Conservation (phyloP, 2,329 filamentous ascomycete genomes). For the Dothideomycetes sp. region DNA sequence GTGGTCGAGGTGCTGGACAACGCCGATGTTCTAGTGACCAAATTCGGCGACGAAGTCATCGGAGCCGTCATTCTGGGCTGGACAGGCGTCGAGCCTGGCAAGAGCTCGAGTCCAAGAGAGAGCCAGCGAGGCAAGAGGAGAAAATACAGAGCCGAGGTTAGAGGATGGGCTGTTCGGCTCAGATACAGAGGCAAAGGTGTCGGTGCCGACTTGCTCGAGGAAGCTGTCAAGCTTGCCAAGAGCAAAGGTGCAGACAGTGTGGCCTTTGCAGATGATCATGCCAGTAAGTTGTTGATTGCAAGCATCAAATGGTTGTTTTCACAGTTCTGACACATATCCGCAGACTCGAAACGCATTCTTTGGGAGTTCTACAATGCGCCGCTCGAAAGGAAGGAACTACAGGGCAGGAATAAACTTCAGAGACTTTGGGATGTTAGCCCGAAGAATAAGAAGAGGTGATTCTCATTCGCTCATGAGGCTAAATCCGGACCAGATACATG, state of each 20-base stretch:
- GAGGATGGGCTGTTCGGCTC: slow-evolving; percentile 69
- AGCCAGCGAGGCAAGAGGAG: slow-evolving; percentile 33
- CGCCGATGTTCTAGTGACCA: slow-evolving; percentile 45
- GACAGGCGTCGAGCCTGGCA: slow-evolving; percentile 32
- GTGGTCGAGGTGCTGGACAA: slow-evolving; percentile 42
- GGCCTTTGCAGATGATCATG: slow-evolving; percentile 67
- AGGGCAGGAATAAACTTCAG: slow-evolving; percentile 35
- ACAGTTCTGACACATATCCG: slow-evolving; percentile 6
- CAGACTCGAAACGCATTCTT: slow-evolving; percentile 44
- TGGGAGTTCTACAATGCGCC: slow-evolving; percentile 51
- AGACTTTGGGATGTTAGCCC: slow-evolving; percentile 20
- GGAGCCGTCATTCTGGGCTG: slow-evolving; percentile 60
- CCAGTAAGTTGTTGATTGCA: slow-evolving; percentile 44
- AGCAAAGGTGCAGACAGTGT: slow-evolving; percentile 59
- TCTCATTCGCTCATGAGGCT: not conserved
- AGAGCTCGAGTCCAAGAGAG: slow-evolving; percentile 21
- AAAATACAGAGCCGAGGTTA: slow-evolving; percentile 57
- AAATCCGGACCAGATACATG: too few relatives aligned
- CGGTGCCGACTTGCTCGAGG: slow-evolving; percentile 60
- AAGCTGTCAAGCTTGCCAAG: slow-evolving; percentile 57
- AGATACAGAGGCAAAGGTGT: slow-evolving; percentile 61
- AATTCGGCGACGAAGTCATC: slow-evolving; percentile 57
- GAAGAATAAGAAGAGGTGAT: slow-evolving; percentile 14
- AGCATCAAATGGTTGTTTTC: not conserved
- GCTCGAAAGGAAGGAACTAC: slow-evolving; percentile 49